These are phyloP conservation scores for Glonium stellatum DNA, from an alignment of 495 filamentous ascomycete genomes.

Conservation along the genomic window DNA sequence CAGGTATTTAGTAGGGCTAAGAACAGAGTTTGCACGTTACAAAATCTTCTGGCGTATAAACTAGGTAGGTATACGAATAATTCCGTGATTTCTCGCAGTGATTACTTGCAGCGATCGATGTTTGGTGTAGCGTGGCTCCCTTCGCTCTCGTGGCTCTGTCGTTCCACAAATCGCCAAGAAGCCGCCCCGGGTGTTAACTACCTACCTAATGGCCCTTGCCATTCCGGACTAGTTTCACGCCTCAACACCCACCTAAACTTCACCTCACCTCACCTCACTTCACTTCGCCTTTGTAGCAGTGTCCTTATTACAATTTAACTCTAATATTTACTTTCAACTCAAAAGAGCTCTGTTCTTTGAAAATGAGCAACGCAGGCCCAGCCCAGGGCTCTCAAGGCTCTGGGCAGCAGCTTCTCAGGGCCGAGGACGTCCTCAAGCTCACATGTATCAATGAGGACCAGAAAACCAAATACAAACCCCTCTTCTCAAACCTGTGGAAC, in stretches of 20 bases:
- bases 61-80: background rate
- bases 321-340: background rate
- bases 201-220: too few relatives aligned
- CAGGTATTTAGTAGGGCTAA: too few relatives aligned
- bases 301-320: background rate
- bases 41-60: too few relatives aligned
- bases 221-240: too few relatives aligned
- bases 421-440: slow-evolving; percentile 25
- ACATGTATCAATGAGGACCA: slow-evolving; percentile 22
- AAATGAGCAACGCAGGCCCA: slow-evolving; percentile 22
- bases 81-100: background rate
- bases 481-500: slow-evolving; percentile 27
- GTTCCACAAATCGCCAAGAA: too few relatives aligned
- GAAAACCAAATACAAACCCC: slow-evolving; percentile 26
- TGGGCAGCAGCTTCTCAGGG: slow-evolving; percentile 16
- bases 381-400: slow-evolving; percentile 9
- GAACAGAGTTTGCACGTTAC: too few relatives aligned
- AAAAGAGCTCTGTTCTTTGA: background rate
- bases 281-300: background rate
- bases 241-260: background rate
- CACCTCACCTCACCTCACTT: background rate
- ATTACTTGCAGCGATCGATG: background rate
- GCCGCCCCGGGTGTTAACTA: too few relatives aligned
- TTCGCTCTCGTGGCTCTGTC: too few relatives aligned
- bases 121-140: too few relatives aligned